Evolutionary conservation across 2,329 filamentous ascomycete genomes (phyloP).

Genomic region (Stromatinia cepivora): DNA sequence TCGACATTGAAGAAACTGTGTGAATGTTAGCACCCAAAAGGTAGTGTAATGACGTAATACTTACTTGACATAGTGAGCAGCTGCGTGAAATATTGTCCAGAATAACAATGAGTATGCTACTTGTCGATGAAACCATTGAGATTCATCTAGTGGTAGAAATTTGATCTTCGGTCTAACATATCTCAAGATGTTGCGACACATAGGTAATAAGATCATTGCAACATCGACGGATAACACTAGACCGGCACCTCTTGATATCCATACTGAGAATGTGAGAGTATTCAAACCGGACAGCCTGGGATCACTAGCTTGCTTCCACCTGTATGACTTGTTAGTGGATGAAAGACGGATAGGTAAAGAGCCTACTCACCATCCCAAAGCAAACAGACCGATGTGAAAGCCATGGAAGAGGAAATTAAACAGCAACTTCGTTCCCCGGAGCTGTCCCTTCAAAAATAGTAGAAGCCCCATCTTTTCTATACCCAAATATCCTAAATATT

Average conservation of each 20-base stretch:
- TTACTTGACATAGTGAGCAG: conserved; percentile 91
- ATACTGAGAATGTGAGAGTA: conserved; percentile 81
- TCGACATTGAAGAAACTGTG: conserved; percentile 92
- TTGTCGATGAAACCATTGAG: conserved; percentile 94
- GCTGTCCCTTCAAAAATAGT: conserved; percentile 58
- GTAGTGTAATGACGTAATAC: conserved; percentile 39
- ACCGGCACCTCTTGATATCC: conserved; percentile 92
- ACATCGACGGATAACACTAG: conserved; percentile 81
- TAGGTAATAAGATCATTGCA: conserved; percentile 85
- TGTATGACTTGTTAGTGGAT: conserved; percentile 42
- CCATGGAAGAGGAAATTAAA: conserved; percentile 84
- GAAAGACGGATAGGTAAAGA: not conserved
- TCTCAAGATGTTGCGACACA: conserved; percentile 88
- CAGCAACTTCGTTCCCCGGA: conserved; percentile 68
- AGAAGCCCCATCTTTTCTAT: conserved; percentile 34
- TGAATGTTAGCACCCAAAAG: conserved; percentile 23
- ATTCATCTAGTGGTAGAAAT: conserved; percentile 93
- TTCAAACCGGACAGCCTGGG: conserved; percentile 74
- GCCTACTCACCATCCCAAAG: conserved; percentile 72
- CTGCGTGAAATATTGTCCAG: conserved; percentile 75
- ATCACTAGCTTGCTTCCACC: conserved; percentile 76
- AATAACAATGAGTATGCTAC: conserved; percentile 85
- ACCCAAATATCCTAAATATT: conserved; percentile 37
- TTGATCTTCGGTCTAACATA: conserved; percentile 81
- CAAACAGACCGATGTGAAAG: conserved; percentile 77